These are phyloP conservation scores for Tetradesmus lagerheimii DNA, from an alignment of 139 green algal genomes.

Conservation along the genomic window DNA sequence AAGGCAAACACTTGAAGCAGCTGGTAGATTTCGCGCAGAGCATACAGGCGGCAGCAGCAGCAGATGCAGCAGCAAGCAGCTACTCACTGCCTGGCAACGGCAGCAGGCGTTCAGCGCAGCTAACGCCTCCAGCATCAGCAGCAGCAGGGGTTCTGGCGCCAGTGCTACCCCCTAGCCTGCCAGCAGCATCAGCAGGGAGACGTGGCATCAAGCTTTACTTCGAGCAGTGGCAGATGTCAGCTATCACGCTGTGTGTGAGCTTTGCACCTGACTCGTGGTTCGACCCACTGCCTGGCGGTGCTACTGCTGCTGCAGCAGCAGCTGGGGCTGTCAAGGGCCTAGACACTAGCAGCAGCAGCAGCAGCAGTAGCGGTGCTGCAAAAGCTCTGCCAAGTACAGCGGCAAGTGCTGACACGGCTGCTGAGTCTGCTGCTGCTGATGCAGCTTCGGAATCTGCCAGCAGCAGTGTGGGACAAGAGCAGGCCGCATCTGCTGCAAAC, in stretches of 20 bases:
- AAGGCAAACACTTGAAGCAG: constrained; percentile 70
- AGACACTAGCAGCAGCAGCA: constrained; percentile 16
- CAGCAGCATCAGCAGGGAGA: background rate
- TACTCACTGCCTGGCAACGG: background rate
- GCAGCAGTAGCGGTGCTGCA: background rate
- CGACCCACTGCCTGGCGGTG: constrained; percentile 26
- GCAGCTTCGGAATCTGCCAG: too few relatives aligned
- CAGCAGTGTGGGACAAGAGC: background rate
- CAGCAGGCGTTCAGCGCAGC: background rate
- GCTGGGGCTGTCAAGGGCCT: constrained; percentile 25
- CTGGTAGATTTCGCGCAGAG: constrained; percentile 53
- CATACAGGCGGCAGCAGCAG: constrained; percentile 21
- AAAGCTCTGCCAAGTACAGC: background rate
- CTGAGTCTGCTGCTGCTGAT: background rate
- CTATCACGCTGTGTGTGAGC: constrained; percentile 65
- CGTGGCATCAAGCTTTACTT: constrained; percentile 15
- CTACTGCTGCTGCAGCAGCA: constrained; percentile 45
- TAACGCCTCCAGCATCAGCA: background rate
- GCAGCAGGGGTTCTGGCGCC: background rate
- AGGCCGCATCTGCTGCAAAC: background rate
- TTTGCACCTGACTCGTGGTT: constrained; percentile 70
- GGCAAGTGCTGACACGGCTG: background rate
- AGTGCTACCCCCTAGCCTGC: background rate
- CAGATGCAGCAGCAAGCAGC: constrained; percentile 17
- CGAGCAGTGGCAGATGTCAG: constrained; percentile 60